phyloP scores from a whole-genome alignment of 2,329 filamentous ascomycete genomes.

The Aspergillus sp. region DNA sequence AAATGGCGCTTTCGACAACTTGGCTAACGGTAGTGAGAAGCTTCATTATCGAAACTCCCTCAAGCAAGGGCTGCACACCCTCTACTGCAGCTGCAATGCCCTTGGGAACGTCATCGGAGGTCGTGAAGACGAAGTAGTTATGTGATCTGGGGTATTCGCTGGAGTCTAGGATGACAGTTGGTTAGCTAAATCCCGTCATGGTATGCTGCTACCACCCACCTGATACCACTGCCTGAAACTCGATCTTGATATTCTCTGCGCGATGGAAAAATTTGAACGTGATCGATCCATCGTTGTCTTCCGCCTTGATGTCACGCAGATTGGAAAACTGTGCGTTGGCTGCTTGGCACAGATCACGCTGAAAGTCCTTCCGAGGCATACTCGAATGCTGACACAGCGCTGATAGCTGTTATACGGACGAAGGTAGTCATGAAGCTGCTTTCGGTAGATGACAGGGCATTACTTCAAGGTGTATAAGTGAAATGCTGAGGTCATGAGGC shows the following conservation, averaged over 20 bases:
- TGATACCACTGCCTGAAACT: constrained; percentile 34
- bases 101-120: constrained; percentile 29
- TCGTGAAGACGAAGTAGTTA: constrained; percentile 39
- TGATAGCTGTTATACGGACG: no score
- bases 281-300: constrained; percentile 67
- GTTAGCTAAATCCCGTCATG: background rate
- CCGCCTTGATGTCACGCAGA: constrained; percentile 51
- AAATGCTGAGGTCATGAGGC: no score
- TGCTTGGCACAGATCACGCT: constrained; percentile 49
- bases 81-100: constrained; percentile 35
- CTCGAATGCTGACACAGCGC: no score
- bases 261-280: constrained; percentile 50
- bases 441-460: no score
- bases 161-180: constrained; percentile 40
- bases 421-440: no score
- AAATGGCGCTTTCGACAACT: constrained; percentile 24
- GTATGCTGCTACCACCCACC: constrained; percentile 23
- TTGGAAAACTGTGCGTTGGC: constrained; percentile 36
- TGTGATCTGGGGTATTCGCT: constrained; percentile 55
- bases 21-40: constrained; percentile 43
- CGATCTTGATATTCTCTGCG: constrained; percentile 19
- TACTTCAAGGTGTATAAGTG: no score
- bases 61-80: constrained; percentile 32
- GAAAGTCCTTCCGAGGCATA: constrained; percentile 63
- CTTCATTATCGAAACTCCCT: constrained; percentile 41